Conservation (phyloP, 2,329 filamentous ascomycete genomes). For the Colletotrichum orchidophilum region DNA sequence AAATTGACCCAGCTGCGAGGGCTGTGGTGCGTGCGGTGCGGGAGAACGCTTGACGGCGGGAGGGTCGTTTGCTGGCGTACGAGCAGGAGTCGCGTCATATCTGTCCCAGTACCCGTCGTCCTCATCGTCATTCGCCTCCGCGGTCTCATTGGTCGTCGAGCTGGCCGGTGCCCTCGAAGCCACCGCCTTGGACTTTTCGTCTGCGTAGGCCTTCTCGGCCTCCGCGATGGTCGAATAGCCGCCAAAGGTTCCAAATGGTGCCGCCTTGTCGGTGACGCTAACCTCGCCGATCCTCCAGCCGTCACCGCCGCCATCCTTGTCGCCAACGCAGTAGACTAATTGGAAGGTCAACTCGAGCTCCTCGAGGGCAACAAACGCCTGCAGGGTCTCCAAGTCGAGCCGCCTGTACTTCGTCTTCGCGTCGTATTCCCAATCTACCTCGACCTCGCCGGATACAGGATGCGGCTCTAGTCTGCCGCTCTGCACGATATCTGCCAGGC, state of each 20-base stretch:
- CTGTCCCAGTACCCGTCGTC: conserved; percentile 84
- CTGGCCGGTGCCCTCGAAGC: conserved; percentile 26
- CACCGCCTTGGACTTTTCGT: conserved; percentile 41
- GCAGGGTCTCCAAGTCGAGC: conserved; percentile 80
- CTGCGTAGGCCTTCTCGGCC: conserved; percentile 66
- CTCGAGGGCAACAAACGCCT: conserved; percentile 69
- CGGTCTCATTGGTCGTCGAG: conserved; percentile 29
- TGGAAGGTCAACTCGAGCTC: conserved; percentile 71
- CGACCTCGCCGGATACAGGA: conserved; percentile 81
- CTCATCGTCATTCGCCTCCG: conserved; percentile 63
- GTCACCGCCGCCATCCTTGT: conserved; percentile 67
- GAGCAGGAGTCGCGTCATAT: conserved; percentile 76
- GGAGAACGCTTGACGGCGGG: conserved; percentile 71
- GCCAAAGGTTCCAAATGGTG: conserved; percentile 64
- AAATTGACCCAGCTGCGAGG: conserved; percentile 37
- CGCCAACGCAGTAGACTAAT: conserved; percentile 75
- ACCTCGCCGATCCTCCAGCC: conserved; percentile 81
- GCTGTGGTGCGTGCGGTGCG: conserved; percentile 54
- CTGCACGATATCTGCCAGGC: conserved; percentile 68
- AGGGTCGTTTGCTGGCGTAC: conserved; percentile 50
- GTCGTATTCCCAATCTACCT: conserved; percentile 75
- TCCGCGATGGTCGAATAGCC: conserved; percentile 62
- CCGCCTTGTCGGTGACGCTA: conserved; percentile 64
- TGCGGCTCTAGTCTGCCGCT: conserved; percentile 78
- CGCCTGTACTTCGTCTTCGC: conserved; percentile 71